A percentile compares a stretch with the other conserved stretches of the same genome.
Evolutionary conservation across 164 flowering plant genomes (phyloP).

Genomic region (Umbilicus rupestris): DNA sequence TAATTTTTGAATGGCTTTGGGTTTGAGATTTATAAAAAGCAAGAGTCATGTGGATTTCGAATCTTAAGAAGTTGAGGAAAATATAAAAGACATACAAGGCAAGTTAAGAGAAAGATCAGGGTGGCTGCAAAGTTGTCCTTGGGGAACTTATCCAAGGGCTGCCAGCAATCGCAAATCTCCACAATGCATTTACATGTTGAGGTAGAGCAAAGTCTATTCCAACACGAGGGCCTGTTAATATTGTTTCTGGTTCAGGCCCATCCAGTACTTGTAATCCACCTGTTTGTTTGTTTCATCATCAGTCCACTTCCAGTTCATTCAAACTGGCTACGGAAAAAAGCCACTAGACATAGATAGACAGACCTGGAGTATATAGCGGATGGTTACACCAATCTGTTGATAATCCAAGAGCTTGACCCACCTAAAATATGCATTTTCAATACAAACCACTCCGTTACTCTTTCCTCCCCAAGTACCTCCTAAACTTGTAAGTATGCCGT

Average conservation of each 20-base stretch:
- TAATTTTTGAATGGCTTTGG: too few species aligned
- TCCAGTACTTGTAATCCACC: constrained; percentile 90
- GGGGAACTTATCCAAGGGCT: background rate
- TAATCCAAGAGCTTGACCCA: constrained; percentile 89
- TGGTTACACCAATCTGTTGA: constrained; percentile 90
- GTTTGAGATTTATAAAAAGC: too few species aligned
- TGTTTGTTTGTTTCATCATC: constrained; percentile 12
- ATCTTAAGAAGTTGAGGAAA: too few species aligned
- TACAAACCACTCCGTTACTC: background rate
- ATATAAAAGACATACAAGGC: too few species aligned
- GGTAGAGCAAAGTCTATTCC: constrained; percentile 93
- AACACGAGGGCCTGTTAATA: constrained; percentile 84
- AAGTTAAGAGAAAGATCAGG: background rate
- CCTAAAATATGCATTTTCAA: constrained; percentile 23
- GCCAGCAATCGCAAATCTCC: background rate
- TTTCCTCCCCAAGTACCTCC: too few species aligned
- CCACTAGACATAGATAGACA: background rate
- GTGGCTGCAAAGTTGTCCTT: background rate
- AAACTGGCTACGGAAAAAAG: too few species aligned
- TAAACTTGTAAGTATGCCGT: too few species aligned
- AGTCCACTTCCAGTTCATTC: too few species aligned
- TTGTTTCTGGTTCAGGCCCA: constrained; percentile 79
- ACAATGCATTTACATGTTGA: constrained; percentile 62
- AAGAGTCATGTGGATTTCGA: too few species aligned
- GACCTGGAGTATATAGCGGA: constrained; percentile 69